Conservation (phyloP, 1,139 yeast genomes). For the Geotrichum siamense region DNA sequence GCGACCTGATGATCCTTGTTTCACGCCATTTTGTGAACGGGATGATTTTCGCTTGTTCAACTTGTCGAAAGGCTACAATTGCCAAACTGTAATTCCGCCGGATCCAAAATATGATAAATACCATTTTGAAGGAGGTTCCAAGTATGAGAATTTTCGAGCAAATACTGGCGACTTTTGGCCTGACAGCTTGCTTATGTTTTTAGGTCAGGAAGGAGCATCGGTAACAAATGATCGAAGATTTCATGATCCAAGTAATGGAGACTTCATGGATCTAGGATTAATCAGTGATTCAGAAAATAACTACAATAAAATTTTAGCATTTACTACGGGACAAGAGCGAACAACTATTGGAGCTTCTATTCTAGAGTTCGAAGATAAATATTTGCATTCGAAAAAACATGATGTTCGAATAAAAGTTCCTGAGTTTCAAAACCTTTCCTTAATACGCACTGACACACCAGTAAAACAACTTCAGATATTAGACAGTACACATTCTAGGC, state of each 20-base stretch:
- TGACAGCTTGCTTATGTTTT: background rate
- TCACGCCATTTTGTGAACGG: slow-evolving; percentile 1
- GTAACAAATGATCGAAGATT: background rate
- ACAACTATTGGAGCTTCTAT: slow-evolving; percentile 14
- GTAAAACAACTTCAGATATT: slow-evolving; percentile 13
- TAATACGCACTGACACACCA: slow-evolving; percentile 12
- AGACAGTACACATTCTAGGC: background rate
- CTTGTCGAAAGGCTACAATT: slow-evolving; percentile 12
- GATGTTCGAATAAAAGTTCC: slow-evolving; percentile 5
- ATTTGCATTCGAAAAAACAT: background rate
- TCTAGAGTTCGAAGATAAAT: background rate
- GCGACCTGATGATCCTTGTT: slow-evolving; percentile 3
- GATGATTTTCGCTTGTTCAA: slow-evolving; percentile 8
- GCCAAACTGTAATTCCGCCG: slow-evolving; percentile 9
- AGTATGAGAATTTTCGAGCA: background rate
- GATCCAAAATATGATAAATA: slow-evolving; percentile 1
- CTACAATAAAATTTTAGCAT: slow-evolving; percentile 10
- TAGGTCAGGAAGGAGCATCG: background rate
- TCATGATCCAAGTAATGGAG: slow-evolving; percentile 10
- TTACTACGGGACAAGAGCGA: slow-evolving; percentile 12
- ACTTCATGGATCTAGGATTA: slow-evolving; percentile 14
- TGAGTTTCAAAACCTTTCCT: slow-evolving; percentile 4
- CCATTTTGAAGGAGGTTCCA: background rate
- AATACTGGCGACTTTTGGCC: background rate
- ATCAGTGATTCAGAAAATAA: slow-evolving; percentile 2